Base-by-base conservation (phyloP, 1,284 basidiomycete genomes). In the Puccinia triticina region DNA sequence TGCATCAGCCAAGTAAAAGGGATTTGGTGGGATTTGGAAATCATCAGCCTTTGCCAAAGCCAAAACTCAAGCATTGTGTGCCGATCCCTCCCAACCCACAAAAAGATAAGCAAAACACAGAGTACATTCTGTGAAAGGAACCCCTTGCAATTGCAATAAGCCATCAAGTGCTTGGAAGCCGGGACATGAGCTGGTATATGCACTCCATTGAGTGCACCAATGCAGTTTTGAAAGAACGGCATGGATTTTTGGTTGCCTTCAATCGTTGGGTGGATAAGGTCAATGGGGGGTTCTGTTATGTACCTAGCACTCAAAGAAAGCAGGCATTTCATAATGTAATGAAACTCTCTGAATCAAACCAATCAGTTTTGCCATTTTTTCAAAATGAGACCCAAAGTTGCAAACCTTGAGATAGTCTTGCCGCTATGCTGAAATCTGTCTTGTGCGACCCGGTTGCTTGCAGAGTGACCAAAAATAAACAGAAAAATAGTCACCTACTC, bases 61-160 rank as follows among this genome's bases (percentile, higher is more conserved):
- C 29, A 88, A 76, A 0, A 83, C 72, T 1, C 83, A 81, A 7
- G 34, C 32, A 40, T 89, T 87, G 26, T 86, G 84, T 23, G 87
- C 86, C 84, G 86, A 87, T 3, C 88, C 87, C 79, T 88, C 88
- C 86, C 86, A 88, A 61, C 87, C 87, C 64, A 84, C 84, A 23
- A 88, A 84, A 59, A 88, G 73, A 83, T 88, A 88, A 55, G 81
- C 82, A 75, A 88, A 88, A 10, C 59, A 67, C 48, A 88, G 80
- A 67, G 83, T 75, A 86, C 71, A 83, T 88, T 88, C n/a, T 84
- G 84, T 8, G 85, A 85, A 16, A 86, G 77, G 2, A 34, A 32
- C 14, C 86, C 87, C 76, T 88, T 87, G 0, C 84, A 77, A 75
- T 85, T 86, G 0, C 84, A 83, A 82, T 85, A 87, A 82, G 50